A percentile compares a stretch with the other conserved stretches of the same genome.
Evolutionary conservation across 23 red algal species (phyloP).

Genomic region (Gracilaria domingensis): DNA sequence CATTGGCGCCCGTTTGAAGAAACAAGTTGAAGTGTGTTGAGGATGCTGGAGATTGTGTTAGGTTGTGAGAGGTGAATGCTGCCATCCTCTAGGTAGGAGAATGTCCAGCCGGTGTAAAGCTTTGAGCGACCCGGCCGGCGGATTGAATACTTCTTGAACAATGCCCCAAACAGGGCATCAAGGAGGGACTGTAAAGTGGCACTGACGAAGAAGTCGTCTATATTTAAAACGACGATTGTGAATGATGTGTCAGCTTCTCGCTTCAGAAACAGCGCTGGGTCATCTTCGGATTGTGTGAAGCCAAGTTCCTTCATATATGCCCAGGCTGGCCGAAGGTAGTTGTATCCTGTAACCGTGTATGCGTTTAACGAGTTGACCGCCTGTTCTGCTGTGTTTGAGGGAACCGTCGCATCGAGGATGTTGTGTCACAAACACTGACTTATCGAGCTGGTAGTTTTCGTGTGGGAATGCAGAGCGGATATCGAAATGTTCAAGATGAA

Average conservation of each 20-base stretch:
- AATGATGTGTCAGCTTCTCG: background rate
- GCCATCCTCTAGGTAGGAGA: background rate
- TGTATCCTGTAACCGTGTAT: background rate
- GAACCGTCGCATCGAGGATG: background rate
- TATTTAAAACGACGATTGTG: background rate
- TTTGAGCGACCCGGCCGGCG: background rate
- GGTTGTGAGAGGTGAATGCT: background rate
- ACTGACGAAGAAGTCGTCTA: constrained; percentile 21
- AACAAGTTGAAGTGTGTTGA: background rate
- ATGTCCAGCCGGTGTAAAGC: background rate
- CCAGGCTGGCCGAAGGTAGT: background rate
- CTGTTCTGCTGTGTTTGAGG: background rate
- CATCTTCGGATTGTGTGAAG: background rate
- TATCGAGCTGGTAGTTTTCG: background rate
- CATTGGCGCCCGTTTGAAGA: background rate
- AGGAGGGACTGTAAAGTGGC: background rate
- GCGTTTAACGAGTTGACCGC: background rate
- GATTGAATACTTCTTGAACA: background rate
- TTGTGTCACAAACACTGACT: background rate
- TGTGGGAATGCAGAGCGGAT: background rate
- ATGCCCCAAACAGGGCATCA: background rate
- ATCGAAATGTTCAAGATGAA: background rate
- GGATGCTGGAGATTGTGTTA: background rate
- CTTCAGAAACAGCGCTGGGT: background rate
- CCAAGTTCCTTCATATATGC: background rate